Percentiles rank a stretch among this genome's conserved stretches.
Evolutionary conservation across 2,329 filamentous ascomycete genomes (phyloP).

Genomic region (Colletotrichum spaethianum): DNA sequence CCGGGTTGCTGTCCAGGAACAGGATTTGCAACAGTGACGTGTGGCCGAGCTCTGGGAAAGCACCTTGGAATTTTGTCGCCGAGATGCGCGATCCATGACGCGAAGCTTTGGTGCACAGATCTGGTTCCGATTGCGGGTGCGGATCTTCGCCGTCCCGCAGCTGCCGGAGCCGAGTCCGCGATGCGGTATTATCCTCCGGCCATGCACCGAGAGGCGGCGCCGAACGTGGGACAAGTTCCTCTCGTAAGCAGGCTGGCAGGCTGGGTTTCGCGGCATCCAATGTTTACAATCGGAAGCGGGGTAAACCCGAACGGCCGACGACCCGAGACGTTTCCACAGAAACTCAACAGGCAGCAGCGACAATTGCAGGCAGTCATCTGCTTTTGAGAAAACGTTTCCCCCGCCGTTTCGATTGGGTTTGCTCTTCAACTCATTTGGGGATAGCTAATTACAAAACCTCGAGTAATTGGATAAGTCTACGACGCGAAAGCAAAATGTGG

Average conservation of each 20-base stretch:
- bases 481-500: neutral
- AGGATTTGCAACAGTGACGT: neutral
- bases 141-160: too few species aligned
- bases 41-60: neutral
- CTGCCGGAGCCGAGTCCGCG: neutral
- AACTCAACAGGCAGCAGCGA: slow-evolving; percentile 29
- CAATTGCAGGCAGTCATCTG: slow-evolving; percentile 24
- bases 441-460: too few species aligned
- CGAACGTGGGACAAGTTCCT: neutral
- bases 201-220: slow-evolving; percentile 1
- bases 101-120: neutral
- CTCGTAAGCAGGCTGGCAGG: neutral
- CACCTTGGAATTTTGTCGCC: neutral
- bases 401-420: neutral
- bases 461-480: neutral
- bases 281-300: slow-evolving; percentile 26
- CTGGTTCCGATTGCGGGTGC: neutral
- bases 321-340: slow-evolving; percentile 9
- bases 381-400: neutral
- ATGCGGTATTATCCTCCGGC: neutral
- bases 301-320: slow-evolving; percentile 23
- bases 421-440: neutral
- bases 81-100: neutral
- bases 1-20: neutral
- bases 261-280: neutral